Evolutionary conservation across 192 early-diverging fungal species (phyloP).

Genomic region (Gaertneriomyces semiglobifer): DNA sequence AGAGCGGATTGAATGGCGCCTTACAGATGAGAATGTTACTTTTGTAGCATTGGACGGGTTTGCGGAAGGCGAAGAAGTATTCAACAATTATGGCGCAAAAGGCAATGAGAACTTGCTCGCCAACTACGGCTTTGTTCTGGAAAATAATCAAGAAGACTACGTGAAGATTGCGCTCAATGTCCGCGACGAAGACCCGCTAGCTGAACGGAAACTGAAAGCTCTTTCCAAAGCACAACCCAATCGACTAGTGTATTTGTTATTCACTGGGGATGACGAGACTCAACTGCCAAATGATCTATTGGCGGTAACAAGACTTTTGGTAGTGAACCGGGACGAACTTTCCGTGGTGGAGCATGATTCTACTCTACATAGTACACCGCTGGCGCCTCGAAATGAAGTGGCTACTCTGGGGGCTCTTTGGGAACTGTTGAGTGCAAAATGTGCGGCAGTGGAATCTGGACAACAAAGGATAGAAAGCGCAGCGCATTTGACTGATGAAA

Average conservation of each 20-base stretch:
- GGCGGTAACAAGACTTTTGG: slow-evolving; percentile 32
- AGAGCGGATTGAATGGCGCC: slow-evolving; percentile 43
- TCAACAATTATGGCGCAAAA: slow-evolving; percentile 54
- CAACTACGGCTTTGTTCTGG: slow-evolving; percentile 54
- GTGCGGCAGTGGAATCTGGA: not conserved
- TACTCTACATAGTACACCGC: not conserved
- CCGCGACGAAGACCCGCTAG: slow-evolving; percentile 33
- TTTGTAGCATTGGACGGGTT: slow-evolving; percentile 34
- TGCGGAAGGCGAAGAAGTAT: slow-evolving; percentile 27
- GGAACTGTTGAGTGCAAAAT: slow-evolving; percentile 16
- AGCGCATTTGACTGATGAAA: no score
- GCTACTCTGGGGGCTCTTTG: slow-evolving; percentile 19
- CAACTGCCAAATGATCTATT: slow-evolving; percentile 25
- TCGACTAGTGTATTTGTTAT: slow-evolving; percentile 39
- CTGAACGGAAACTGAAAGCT: slow-evolving; percentile 1
- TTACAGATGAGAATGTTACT: slow-evolving; percentile 28
- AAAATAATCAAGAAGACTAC: slow-evolving; percentile 49
- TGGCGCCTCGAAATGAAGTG: slow-evolving; percentile 22
- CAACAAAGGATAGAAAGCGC: no score
- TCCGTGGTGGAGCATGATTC: not conserved
- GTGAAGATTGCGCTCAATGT: slow-evolving; percentile 42
- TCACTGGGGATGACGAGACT: slow-evolving; percentile 33
- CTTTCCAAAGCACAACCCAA: slow-evolving; percentile 4
- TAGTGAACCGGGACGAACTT: slow-evolving; percentile 34
- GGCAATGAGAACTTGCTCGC: slow-evolving; percentile 51